phyloP scores from a whole-genome alignment of 176 grass and related monocot species.

The Eragrostis curvula region DNA sequence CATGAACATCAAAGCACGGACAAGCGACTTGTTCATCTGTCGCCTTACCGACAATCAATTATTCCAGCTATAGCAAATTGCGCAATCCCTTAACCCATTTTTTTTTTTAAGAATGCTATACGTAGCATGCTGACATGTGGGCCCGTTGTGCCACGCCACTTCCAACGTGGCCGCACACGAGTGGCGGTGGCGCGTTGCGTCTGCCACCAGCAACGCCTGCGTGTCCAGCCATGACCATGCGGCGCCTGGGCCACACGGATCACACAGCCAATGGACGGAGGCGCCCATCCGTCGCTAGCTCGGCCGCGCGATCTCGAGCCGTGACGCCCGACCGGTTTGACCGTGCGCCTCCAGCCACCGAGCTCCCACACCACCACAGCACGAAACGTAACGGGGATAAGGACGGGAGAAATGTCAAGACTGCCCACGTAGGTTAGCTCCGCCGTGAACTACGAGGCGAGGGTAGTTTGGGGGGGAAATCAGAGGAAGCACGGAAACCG shows the following conservation, averaged over 20 bases:
- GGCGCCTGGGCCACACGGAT: neutral
- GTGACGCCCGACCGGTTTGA: conserved; percentile 25
- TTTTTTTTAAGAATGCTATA: too few species aligned
- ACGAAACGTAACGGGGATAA: conserved; percentile 1
- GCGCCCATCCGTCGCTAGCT: neutral
- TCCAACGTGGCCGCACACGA: neutral
- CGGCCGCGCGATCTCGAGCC: neutral
- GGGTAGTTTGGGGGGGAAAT: conserved; percentile 11
- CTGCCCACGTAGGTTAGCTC: neutral
- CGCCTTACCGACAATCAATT: neutral
- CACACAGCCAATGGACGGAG: neutral
- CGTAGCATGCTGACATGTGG: neutral
- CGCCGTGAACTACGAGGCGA: neutral
- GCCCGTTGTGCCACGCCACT: too few species aligned
- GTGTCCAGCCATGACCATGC: neutral
- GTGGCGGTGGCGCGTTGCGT: neutral
- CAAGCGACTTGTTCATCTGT: neutral
- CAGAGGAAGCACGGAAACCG: neutral
- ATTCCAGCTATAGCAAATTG: neutral
- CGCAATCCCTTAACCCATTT: too few species aligned
- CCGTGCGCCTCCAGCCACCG: neutral
- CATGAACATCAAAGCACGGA: neutral
- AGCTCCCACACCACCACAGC: neutral
- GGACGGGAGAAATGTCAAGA: neutral
- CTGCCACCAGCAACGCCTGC: neutral